Evolutionary conservation across 2,329 filamentous ascomycete species (phyloP), one percentile per base, ranked within the genome.

Genomic region (Clathrospora elynae): DNA sequence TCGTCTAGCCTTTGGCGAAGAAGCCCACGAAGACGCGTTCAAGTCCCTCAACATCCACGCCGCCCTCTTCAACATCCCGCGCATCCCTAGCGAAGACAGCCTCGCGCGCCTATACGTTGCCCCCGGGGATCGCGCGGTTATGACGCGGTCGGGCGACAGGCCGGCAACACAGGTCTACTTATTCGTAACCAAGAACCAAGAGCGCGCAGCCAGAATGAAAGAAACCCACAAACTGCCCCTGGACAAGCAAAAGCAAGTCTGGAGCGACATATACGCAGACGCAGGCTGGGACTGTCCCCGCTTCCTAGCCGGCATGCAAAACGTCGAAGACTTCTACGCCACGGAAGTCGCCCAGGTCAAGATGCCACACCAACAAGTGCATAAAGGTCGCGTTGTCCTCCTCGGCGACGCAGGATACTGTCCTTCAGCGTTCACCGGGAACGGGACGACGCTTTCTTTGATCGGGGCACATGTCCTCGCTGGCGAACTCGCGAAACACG

Each of bases 391-490:
- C 0, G 71, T 82, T 1, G 74, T 70, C 1, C 62, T 83, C 0
- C 44, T 82, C 0, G 81, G 80, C 0, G 80, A 85, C 49, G 77
- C 81, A 0, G 71, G 59, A 0, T 68, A 67, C 38, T 69, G 26
- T 49, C 57, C 29, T 23, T 44, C 35, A 4, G 53, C 59, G 7
- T 59, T 59, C 1, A 60, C 57, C 10, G 61, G 60, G 1, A 44
- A 56, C 19, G 62, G 63, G 0, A 60, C 60, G 1, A 66, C 60
- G 7, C 51, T 68, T 1, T 67, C 71, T 2, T 58, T 74, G 5
- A 44, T 67, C 3, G 72, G 71, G 0, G 64, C 64, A 0, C 74
- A 72, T 32, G 48, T 70, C 0, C 43, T 74, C n/a, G 68, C 71
- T 1, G 69, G 67, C 2, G 69, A 73, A 37, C 20, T 71, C 2